Evolutionary conservation across 1,139 yeast genomes (phyloP).

Genomic region (Lodderomyces jiufengensis): DNA sequence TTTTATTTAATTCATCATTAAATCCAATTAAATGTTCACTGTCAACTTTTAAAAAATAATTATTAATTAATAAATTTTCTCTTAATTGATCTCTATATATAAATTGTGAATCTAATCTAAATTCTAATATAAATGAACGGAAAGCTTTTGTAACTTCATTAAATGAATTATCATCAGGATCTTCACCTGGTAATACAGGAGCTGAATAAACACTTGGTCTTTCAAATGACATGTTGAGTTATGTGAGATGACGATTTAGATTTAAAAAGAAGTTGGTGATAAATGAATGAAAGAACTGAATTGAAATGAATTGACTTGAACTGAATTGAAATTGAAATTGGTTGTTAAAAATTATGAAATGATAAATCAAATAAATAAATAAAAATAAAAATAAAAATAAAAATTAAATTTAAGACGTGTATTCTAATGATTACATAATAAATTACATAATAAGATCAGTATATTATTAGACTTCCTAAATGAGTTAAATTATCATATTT

Average conservation of each 20-base stretch:
- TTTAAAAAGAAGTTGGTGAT: neutral
- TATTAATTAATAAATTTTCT: constrained; percentile 77
- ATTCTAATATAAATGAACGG: constrained; percentile 79
- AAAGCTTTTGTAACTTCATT: constrained; percentile 79
- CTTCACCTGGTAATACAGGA: constrained; percentile 81
- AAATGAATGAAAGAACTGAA: neutral
- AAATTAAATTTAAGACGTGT: constrained; percentile 2
- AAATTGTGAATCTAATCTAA: constrained; percentile 77
- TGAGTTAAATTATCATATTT: constrained; percentile 16
- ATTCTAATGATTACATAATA: too few relatives aligned
- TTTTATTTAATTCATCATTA: constrained; percentile 85
- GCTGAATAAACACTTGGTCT: constrained; percentile 80
- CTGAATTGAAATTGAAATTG: too few relatives aligned
- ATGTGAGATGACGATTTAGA: neutral
- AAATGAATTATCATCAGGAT: constrained; percentile 61
- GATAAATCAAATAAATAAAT: constrained; percentile 4
- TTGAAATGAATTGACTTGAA: too few relatives aligned
- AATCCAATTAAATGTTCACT: constrained; percentile 83
- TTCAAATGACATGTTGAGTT: constrained; percentile 60
- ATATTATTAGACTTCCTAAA: constrained; percentile 19
- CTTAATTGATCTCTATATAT: constrained; percentile 89
- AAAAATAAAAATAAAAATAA: constrained; percentile 8
- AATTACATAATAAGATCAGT: too few relatives aligned
- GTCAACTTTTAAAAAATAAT: constrained; percentile 70
- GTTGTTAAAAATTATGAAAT: neutral